These are phyloP conservation scores for Linaria vulgaris DNA, from an alignment of 257 asterid species.

Conservation along the genomic window DNA sequence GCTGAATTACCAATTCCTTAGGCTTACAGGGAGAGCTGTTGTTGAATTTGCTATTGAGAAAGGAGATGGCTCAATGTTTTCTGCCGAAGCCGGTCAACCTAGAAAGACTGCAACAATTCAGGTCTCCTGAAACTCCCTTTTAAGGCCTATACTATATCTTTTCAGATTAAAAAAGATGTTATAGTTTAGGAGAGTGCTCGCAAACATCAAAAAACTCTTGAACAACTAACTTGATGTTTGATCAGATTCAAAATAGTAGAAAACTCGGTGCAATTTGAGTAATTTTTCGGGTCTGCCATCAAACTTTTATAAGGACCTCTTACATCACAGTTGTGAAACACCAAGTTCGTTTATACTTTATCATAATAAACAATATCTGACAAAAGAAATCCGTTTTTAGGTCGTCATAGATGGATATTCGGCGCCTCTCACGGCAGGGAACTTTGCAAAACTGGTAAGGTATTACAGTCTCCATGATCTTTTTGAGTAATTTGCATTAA, in stretches of 20 bases:
- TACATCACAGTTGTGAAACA: no score
- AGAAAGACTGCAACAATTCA: conserved; percentile 62
- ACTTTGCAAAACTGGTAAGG: conserved; percentile 99
- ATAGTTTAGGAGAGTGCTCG: neutral
- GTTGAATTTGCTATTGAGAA: conserved; percentile 85
- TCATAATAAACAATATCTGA: neutral
- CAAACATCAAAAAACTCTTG: neutral
- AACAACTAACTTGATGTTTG: neutral
- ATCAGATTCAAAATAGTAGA: neutral
- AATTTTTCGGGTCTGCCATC: no score
- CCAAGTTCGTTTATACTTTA: no score
- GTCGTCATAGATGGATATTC: conserved; percentile 91
- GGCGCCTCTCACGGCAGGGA: conserved; percentile 96
- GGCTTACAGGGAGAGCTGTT: conserved; percentile 96
- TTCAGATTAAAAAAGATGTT: conserved; percentile 3
- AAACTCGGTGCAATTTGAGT: no score
- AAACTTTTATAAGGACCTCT: no score
- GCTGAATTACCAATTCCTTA: conserved; percentile 35
- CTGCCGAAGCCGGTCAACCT: conserved; percentile 84
- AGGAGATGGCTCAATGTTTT: conserved; percentile 82
- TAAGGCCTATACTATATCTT: conserved; percentile 9
- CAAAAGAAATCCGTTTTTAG: conserved; percentile 34
- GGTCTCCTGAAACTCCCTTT: conserved; percentile 38
- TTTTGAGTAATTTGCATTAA: neutral
- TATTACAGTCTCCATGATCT: conserved; percentile 57